These are phyloP conservation scores for Escallonia rubra DNA, from an alignment of 129 eudicot species.

Conservation along the genomic window DNA sequence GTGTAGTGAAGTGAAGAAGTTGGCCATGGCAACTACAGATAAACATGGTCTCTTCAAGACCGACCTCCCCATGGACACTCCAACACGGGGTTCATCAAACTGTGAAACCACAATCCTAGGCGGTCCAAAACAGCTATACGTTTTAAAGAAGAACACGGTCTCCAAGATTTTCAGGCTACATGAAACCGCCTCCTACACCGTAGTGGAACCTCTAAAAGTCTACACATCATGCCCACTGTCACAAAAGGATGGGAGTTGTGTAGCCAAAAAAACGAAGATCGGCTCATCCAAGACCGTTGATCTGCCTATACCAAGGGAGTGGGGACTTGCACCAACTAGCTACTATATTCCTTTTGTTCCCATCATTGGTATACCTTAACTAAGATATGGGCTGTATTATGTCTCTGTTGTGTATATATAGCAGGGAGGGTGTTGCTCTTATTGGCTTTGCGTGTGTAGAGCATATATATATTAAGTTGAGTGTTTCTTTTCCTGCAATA, in stretches of 20 bases:
- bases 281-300: constrained; percentile 63
- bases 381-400: not conserved
- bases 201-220: constrained; percentile 50
- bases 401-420: not conserved
- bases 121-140: constrained; percentile 60
- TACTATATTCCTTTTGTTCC: constrained; percentile 70
- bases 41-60: constrained; percentile 54
- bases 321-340: constrained; percentile 90
- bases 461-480: too few species aligned
- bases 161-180: constrained; percentile 26
- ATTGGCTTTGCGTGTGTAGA: too few species aligned
- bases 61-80: constrained; percentile 37
- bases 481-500: too few species aligned
- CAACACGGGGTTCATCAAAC: constrained; percentile 17
- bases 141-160: constrained; percentile 31
- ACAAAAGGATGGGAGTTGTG: constrained; percentile 35
- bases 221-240: constrained; percentile 56
- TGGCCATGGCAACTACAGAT: constrained; percentile 47
- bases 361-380: constrained; percentile 78
- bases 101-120: constrained; percentile 72
- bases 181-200: constrained; percentile 34
- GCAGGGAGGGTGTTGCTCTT: too few species aligned
- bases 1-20: constrained; percentile 61
- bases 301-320: constrained; percentile 76
- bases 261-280: constrained; percentile 8